phyloP scores from a whole-genome alignment of 495 filamentous ascomycete species.

The Delitschia confertaspora region DNA sequence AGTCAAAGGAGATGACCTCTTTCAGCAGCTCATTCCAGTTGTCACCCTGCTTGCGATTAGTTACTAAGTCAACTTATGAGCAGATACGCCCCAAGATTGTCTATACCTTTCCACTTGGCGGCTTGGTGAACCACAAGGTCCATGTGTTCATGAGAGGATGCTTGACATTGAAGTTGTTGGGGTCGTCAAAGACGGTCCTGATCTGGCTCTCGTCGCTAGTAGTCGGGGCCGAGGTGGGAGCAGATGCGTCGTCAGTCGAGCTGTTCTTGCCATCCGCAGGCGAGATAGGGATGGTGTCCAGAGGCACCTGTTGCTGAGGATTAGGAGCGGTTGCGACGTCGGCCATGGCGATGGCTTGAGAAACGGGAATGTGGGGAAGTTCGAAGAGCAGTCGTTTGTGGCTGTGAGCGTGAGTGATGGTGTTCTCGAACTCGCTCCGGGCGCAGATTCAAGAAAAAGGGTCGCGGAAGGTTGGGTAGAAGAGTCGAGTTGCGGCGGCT shows the following conservation, averaged over 20 bases:
- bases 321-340: conserved; percentile 27
- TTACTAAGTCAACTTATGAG: not conserved
- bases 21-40: conserved; percentile 98
- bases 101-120: conserved; percentile 92
- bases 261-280: conserved; percentile 45
- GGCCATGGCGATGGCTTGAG: conserved; percentile 20
- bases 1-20: conserved; percentile 96
- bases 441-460: conserved; percentile 8
- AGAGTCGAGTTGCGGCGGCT: conserved; percentile 2
- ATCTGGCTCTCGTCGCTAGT: conserved; percentile 47
- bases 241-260: conserved; percentile 33
- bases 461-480: not conserved
- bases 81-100: conserved; percentile 25
- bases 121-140: conserved; percentile 99
- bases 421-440: conserved; percentile 15
- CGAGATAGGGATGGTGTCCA: conserved; percentile 64
- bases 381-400: not conserved
- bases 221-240: conserved; percentile 31
- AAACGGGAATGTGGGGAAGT: conserved; percentile 4
- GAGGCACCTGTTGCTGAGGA: conserved; percentile 38
- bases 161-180: conserved; percentile 98
- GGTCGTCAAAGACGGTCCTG: conserved; percentile 91
- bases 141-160: conserved; percentile 92
- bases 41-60: conserved; percentile 55
- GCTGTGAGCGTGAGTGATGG: not conserved